Conservation (phyloP, 352 stramenopile genomes). For the Pythium grandisporangium region DNA sequence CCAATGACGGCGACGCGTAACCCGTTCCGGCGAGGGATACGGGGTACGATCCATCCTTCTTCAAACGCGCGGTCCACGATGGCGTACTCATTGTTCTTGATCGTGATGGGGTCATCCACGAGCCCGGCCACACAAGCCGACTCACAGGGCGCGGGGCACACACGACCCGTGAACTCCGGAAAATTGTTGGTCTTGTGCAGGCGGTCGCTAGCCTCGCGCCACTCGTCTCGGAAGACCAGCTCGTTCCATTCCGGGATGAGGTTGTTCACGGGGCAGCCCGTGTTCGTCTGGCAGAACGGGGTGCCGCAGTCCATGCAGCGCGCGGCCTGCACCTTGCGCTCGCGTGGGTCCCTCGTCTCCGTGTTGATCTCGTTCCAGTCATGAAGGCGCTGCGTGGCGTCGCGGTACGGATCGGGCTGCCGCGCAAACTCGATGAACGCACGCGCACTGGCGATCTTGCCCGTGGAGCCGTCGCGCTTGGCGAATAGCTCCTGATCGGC, state of each 20-base stretch:
- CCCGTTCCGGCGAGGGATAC: conserved; percentile 89
- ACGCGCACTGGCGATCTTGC: conserved; percentile 57
- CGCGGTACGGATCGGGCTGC: conserved; percentile 90
- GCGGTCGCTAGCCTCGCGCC: conserved; percentile 93
- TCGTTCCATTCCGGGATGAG: conserved; percentile 99
- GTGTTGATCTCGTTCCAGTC: conserved; percentile 98
- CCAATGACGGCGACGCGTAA: conserved; percentile 95
- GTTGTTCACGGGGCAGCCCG: conserved; percentile 96
- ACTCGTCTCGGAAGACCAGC: conserved; percentile 95
- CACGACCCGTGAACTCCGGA: conserved; percentile 96
- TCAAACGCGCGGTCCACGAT: conserved; percentile 96
- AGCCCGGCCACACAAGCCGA: conserved; percentile 94
- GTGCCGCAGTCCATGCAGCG: conserved; percentile 99
- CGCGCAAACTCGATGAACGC: conserved; percentile 81
- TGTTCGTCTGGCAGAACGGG: conserved; percentile 97
- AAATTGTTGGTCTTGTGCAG: conserved; percentile 99
- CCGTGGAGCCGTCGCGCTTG: conserved; percentile 61
- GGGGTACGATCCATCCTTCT: conserved; percentile 93
- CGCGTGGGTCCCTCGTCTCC: conserved; percentile 70
- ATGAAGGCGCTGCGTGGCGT: conserved; percentile 87
- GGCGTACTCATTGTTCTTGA: conserved; percentile 99
- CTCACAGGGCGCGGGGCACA: conserved; percentile 96
- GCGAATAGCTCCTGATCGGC: conserved; percentile 6
- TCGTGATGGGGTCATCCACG: conserved; percentile 94
- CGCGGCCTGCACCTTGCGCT: conserved; percentile 92